These are phyloP conservation scores for Boletus speciosus DNA, from an alignment of 768 basidiomycete genomes.

Conservation along the genomic window DNA sequence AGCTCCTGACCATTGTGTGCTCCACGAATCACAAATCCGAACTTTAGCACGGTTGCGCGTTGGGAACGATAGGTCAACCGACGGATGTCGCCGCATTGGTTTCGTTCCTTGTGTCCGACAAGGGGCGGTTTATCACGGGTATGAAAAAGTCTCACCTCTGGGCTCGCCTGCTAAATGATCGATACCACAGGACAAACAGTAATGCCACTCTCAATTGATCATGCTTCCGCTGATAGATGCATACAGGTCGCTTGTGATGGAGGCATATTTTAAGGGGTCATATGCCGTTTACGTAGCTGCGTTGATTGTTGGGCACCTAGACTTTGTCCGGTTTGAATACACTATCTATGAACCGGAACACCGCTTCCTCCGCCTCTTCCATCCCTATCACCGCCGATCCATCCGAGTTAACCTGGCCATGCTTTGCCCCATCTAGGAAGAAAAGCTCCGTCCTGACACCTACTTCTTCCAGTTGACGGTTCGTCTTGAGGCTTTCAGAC, in stretches of 20 bases:
- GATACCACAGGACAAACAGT: background rate
- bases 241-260: background rate
- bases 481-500: background rate
- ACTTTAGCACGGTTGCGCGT: background rate
- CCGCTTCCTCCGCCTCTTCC: background rate
- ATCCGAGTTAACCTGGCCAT: background rate
- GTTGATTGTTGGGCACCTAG: too few species aligned
- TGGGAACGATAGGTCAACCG: constrained; percentile 1
- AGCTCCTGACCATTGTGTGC: background rate
- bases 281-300: too few species aligned
- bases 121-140: background rate
- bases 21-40: background rate
- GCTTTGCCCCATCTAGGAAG: background rate
- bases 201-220: background rate
- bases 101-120: background rate
- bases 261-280: background rate
- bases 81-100: background rate
- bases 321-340: background rate
- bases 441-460: background rate
- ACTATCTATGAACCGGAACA: constrained; percentile 1
- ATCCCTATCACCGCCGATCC: background rate
- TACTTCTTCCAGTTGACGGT: background rate
- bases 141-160: background rate
- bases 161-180: background rate
- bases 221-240: background rate